These are phyloP conservation scores for Symbiodinium natans DNA, from an alignment of 73 alveolate genomes.

Conservation along the genomic window DNA sequence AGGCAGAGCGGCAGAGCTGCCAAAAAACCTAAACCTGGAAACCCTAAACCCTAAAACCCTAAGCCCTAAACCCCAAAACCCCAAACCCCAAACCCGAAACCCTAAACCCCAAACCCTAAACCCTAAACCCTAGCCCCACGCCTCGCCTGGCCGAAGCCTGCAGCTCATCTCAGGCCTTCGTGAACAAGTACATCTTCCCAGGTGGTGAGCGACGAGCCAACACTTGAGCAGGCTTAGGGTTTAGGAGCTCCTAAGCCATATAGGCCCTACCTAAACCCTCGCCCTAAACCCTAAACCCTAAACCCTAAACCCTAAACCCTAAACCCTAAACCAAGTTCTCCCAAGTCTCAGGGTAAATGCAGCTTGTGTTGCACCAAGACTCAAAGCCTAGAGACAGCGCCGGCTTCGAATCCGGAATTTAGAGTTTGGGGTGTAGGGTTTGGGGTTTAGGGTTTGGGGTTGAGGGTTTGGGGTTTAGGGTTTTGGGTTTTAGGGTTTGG, in stretches of 20 bases:
- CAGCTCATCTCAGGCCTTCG: slow-evolving; percentile 16
- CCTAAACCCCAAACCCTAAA: background rate
- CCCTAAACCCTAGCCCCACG: background rate
- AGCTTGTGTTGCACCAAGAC: too few relatives aligned
- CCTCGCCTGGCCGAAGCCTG: background rate
- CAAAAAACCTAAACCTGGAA: background rate
- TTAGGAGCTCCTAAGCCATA: too few relatives aligned
- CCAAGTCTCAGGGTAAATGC: too few relatives aligned
- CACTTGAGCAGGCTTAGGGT: background rate
- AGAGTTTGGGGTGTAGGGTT: too few relatives aligned
- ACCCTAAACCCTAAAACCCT: background rate
- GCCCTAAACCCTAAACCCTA: too few relatives aligned
- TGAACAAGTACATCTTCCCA: slow-evolving; percentile 74
- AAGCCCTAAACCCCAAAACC: background rate
- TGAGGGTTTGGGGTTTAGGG: background rate
- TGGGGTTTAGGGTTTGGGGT: background rate
- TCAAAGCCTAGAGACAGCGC: too few relatives aligned
- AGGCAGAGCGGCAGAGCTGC: too few relatives aligned
- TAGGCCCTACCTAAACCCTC: too few relatives aligned
- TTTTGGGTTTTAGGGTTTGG: background rate
- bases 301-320: too few relatives aligned
- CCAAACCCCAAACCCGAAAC: background rate
- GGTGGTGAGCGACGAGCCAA: slow-evolving; percentile 43
- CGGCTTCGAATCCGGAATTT: too few relatives aligned
- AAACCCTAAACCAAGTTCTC: too few relatives aligned